Conservation (phyloP, 2,329 filamentous ascomycete genomes). For the Trichophyton benhamiae region DNA sequence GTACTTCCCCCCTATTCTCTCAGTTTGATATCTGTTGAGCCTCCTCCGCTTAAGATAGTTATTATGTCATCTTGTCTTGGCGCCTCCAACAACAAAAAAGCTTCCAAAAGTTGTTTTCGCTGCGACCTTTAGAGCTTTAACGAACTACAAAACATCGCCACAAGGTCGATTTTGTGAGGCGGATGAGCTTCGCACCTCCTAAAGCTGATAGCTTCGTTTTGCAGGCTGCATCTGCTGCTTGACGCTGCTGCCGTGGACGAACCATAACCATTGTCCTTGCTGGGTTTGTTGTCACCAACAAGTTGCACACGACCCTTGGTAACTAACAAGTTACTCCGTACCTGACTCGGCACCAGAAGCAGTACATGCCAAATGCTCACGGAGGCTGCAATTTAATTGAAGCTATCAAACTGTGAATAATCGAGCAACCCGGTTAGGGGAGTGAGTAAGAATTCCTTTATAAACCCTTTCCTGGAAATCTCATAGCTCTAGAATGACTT, state of each 20-base stretch:
- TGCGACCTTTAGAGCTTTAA: background rate
- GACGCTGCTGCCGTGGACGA: background rate
- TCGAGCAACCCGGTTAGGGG: background rate
- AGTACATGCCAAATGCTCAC: background rate
- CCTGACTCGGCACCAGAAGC: background rate
- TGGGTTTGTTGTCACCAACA: background rate
- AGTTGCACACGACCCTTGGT: slow-evolving; percentile 1
- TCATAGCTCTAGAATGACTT: background rate
- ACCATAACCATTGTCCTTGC: background rate
- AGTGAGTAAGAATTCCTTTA: background rate
- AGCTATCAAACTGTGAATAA: background rate
- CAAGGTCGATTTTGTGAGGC: background rate
- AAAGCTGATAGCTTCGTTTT: background rate
- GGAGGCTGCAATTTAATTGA: background rate
- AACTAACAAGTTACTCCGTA: background rate
- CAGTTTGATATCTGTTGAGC: background rate
- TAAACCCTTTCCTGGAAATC: background rate
- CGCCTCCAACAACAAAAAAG: background rate
- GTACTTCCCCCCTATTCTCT: background rate
- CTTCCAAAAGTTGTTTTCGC: background rate
- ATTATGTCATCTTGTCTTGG: slow-evolving; percentile 1
- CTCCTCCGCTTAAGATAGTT: background rate
- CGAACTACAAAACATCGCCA: background rate
- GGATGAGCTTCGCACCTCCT: background rate
- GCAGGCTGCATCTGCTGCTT: background rate